Percentiles rank a stretch among this genome's conserved stretches.
phyloP scores from a whole-genome alignment of 2,329 filamentous ascomycete species.

The Corinectria fuckeliana region DNA sequence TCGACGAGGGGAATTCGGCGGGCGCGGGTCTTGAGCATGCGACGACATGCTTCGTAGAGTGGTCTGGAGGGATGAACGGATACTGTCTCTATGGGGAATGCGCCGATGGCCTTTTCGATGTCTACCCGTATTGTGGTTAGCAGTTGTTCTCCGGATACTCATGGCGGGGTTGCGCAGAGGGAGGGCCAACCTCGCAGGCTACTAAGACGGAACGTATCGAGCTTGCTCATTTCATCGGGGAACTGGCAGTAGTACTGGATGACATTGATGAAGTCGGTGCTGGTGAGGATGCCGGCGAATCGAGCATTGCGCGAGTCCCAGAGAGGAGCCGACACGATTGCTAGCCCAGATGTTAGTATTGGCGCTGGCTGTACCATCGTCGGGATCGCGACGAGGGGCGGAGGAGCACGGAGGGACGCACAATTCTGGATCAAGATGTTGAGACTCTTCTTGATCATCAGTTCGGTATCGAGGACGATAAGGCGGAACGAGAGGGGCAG shows the following conservation, averaged over 20 bases:
- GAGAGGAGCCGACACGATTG: slow-evolving; percentile 94
- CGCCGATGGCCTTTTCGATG: slow-evolving; percentile 92
- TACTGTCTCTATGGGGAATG: slow-evolving; percentile 88
- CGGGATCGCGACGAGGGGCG: background rate
- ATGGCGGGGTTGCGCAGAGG: background rate
- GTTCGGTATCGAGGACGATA: slow-evolving; percentile 91
- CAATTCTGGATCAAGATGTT: slow-evolving; percentile 96
- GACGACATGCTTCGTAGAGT: slow-evolving; percentile 92
- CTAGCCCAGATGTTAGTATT: slow-evolving; percentile 53
- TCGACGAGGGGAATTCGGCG: slow-evolving; percentile 94
- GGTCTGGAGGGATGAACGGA: slow-evolving; percentile 92
- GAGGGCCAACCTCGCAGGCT: slow-evolving; percentile 77
- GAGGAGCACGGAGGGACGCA: slow-evolving; percentile 49
- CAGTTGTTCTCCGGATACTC: background rate
- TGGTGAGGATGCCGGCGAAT: slow-evolving; percentile 93
- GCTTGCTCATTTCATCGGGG: slow-evolving; percentile 84
- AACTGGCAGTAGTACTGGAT: slow-evolving; percentile 99
- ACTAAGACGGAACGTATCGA: slow-evolving; percentile 92
- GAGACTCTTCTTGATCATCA: slow-evolving; percentile 96
- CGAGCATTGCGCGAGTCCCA: slow-evolving; percentile 95
- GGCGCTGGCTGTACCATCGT: background rate
- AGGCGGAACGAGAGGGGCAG: slow-evolving; percentile 94
- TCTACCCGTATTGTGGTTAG: slow-evolving; percentile 60
- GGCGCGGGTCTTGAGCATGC: slow-evolving; percentile 92
- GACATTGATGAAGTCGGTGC: slow-evolving; percentile 97